phyloP scores from a whole-genome alignment of 768 basidiomycete species.

The Tulasnella sp. region DNA sequence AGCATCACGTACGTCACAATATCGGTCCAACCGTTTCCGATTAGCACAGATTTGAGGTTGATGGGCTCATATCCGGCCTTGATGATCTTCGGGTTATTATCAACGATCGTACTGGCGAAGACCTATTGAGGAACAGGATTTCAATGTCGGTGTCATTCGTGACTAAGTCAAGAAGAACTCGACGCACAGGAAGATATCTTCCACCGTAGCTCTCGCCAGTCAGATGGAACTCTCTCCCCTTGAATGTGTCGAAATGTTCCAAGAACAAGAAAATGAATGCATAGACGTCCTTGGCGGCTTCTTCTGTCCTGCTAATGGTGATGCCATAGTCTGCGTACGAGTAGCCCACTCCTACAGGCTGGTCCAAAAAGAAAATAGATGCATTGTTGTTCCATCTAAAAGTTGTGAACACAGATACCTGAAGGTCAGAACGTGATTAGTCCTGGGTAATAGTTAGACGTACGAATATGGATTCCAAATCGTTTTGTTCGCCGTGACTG shows the following conservation, averaged over 20 bases:
- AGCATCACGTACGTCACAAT: neutral
- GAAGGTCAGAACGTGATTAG: too few species aligned
- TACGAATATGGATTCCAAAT: constrained; percentile 15
- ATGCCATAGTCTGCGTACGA: constrained; percentile 21
- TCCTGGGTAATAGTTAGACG: neutral
- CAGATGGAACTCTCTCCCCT: constrained; percentile 55
- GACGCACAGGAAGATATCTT: constrained; percentile 43
- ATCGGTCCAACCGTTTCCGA: constrained; percentile 15
- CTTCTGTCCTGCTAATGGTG: constrained; percentile 41
- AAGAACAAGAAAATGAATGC: constrained; percentile 65
- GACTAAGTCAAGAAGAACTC: too few species aligned
- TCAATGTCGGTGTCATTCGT: neutral
- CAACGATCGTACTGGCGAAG: constrained; percentile 15
- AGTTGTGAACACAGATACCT: too few species aligned
- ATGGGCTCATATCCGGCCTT: constrained; percentile 4
- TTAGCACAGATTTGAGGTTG: constrained; percentile 13
- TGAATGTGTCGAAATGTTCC: constrained; percentile 60
- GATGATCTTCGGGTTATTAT: constrained; percentile 9
- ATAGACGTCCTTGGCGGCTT: constrained; percentile 60
- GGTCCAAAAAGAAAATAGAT: constrained; percentile 22
- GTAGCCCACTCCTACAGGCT: constrained; percentile 20
- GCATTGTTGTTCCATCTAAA: constrained; percentile 18
- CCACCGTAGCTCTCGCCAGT: constrained; percentile 49
- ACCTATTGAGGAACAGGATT: neutral
- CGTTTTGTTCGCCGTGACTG: constrained; percentile 7